Evolutionary conservation across 306 rosid species (phyloP).

Genomic region (Ormosia emarginata): DNA sequence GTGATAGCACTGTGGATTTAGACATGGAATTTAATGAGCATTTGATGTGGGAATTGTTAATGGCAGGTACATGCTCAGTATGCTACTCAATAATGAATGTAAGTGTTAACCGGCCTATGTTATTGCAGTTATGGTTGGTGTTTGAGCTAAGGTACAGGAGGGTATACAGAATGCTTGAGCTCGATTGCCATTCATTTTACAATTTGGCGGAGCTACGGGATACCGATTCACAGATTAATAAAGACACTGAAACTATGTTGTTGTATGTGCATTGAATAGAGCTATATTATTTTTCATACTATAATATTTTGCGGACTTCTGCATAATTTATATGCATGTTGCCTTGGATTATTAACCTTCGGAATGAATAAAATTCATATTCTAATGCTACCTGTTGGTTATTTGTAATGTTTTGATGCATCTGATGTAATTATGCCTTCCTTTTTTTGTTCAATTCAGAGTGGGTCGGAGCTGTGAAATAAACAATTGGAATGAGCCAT

Average conservation of each 20-base stretch:
- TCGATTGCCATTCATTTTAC: constrained; percentile 73
- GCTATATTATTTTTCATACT: constrained; percentile 27
- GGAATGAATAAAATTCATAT: constrained; percentile 48
- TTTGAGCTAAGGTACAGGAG: constrained; percentile 41
- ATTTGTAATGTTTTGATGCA: background rate
- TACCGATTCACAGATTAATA: constrained; percentile 43
- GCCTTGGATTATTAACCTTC: constrained; percentile 29
- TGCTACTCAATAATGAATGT: constrained; percentile 22
- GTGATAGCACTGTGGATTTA: background rate
- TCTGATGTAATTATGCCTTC: background rate
- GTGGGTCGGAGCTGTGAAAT: background rate
- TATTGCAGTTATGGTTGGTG: constrained; percentile 50
- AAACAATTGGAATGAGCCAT: background rate
- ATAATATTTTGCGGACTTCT: constrained; percentile 41
- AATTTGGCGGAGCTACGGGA: constrained; percentile 69
- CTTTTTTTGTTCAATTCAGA: constrained; percentile 11
- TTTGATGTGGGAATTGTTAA: constrained; percentile 16
- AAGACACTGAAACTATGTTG: constrained; percentile 27
- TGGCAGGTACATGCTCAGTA: constrained; percentile 50
- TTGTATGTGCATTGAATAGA: constrained; percentile 29
- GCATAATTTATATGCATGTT: constrained; percentile 44
- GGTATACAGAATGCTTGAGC: constrained; percentile 50
- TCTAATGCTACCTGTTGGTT: background rate
- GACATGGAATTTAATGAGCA: background rate
- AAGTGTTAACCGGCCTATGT: constrained; percentile 36